These are phyloP conservation scores for Herpotrichia juniperi DNA, from an alignment of 2,329 filamentous ascomycete species.

Conservation along the genomic window DNA sequence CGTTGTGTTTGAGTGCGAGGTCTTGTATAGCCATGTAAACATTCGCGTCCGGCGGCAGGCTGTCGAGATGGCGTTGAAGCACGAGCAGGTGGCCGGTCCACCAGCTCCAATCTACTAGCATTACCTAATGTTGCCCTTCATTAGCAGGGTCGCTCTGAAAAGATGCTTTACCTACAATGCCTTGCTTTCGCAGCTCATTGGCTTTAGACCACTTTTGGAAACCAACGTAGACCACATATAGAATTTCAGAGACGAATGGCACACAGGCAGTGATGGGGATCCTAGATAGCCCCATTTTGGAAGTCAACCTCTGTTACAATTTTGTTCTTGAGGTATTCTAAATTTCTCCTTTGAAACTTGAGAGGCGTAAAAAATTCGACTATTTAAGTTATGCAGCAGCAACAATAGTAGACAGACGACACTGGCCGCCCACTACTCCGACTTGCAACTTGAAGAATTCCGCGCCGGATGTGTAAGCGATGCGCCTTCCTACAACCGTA, in stretches of 20 bases:
- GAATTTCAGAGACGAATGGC: not conserved
- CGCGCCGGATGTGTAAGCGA: too few species aligned
- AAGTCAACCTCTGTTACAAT: too few species aligned
- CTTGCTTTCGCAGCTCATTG: conserved; percentile 9
- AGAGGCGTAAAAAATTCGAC: too few species aligned
- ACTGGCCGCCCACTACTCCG: too few species aligned
- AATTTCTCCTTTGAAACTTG: too few species aligned
- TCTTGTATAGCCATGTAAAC: conserved; percentile 6
- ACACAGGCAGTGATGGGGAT: conserved; percentile 1
- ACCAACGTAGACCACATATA: not conserved
- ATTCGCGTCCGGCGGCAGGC: conserved; percentile 5
- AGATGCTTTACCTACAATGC: conserved; percentile 9
- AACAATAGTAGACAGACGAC: too few species aligned
- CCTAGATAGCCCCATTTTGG: not conserved
- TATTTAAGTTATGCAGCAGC: too few species aligned
- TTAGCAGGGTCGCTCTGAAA: not conserved
- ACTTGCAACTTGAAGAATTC: too few species aligned
- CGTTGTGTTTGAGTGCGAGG: conserved; percentile 2
- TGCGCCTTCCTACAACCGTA: too few species aligned
- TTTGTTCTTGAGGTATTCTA: too few species aligned
- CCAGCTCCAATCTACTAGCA: conserved; percentile 18
- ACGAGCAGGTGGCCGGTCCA: conserved; percentile 12
- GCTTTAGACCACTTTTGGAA: conserved; percentile 4
- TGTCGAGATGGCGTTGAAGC: not conserved
- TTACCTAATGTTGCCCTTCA: conserved; percentile 5